Conservation (phyloP, 495 filamentous ascomycete genomes). For the Poronia punctata region DNA sequence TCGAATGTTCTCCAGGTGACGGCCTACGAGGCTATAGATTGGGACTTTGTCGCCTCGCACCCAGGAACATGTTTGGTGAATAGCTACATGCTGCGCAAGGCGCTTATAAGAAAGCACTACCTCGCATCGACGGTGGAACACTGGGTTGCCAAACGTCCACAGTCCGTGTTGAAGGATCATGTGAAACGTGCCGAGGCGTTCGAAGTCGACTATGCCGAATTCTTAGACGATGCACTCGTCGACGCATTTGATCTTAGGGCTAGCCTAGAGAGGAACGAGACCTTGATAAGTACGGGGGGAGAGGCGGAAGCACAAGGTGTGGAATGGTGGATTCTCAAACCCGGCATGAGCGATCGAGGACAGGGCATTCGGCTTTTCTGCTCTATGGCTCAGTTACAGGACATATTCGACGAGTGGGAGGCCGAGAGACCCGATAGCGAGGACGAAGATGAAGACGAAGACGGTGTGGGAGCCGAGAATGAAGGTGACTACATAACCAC, state of each 20-base stretch:
- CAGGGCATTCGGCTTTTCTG: constrained; percentile 88
- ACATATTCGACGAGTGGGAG: constrained; percentile 87
- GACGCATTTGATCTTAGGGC: constrained; percentile 83
- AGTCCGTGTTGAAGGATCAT: constrained; percentile 56
- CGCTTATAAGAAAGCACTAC: constrained; percentile 94
- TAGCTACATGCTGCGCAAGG: constrained; percentile 91
- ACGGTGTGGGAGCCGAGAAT: constrained; percentile 17
- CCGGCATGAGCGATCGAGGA: constrained; percentile 92
- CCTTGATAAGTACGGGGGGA: neutral
- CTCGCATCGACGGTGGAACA: constrained; percentile 69
- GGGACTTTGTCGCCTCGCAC: constrained; percentile 59
- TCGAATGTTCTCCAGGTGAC: constrained; percentile 68
- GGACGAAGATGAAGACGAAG: constrained; percentile 43
- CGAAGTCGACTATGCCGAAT: constrained; percentile 94
- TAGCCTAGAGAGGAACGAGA: constrained; percentile 59
- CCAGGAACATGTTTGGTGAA: constrained; percentile 58
- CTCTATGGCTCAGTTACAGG: constrained; percentile 67
- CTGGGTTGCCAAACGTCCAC: constrained; percentile 76
- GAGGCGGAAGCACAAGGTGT: neutral
- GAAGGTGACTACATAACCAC: constrained; percentile 59
- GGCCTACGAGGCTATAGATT: constrained; percentile 80
- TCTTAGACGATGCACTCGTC: constrained; percentile 83
- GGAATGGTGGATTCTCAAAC: constrained; percentile 98
- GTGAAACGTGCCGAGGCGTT: constrained; percentile 73
- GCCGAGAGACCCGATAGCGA: constrained; percentile 53